Base-by-base conservation (phyloP, 2,329 filamentous ascomycete genomes). In the Pyrenochaeta sp. region DNA sequence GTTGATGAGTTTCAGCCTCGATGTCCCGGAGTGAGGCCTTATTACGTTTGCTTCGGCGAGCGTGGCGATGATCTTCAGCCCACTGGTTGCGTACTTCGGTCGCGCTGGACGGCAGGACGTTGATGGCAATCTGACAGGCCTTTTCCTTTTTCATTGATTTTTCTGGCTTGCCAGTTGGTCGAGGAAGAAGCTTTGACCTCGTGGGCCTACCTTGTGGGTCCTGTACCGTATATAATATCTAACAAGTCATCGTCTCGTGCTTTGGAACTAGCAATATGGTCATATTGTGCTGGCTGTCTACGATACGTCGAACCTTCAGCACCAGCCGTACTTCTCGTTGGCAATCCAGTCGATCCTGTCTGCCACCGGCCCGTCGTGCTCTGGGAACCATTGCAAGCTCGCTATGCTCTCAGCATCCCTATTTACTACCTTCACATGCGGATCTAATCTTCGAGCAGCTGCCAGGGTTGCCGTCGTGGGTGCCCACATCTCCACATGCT, bases 11-110 rank as follows among this genome's bases (percentile, higher is more conserved):
- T 71, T 64, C 72, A 90, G 91, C 91, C 90, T 91, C 91, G 87
- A 83, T 84, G 81, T 89, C 89, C 88, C 86, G 91, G 90, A 92
- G 90, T 95, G 90, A 93, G 89, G 79, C 83, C 83, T 79, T 71
- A 79, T 81, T 83, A 75, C 79, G 53, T 79, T 79, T 82, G 77
- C 84, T 88, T 87, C 90, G 90, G 87, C 93, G 89, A 89, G 85
- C 87, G 89, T 88, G 89, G 87, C 92, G 90, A 95, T 95, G 92
- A 96, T 95, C 91, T 95, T 90, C 83, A 88, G 90, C 90, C 89
- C 80, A 83, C 82, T 75, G 60, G 70, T 80, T 83, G 88, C 84
- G 85, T 87, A 86, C 86, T 88, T 92, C 81, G 90, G 90, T 88
- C 89, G 85, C 85, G 81, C 79, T 82, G 80, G 79, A 82, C 81